Conservation (phyloP, 169 alveolate species). For the Cryptosporidium sp. region DNA sequence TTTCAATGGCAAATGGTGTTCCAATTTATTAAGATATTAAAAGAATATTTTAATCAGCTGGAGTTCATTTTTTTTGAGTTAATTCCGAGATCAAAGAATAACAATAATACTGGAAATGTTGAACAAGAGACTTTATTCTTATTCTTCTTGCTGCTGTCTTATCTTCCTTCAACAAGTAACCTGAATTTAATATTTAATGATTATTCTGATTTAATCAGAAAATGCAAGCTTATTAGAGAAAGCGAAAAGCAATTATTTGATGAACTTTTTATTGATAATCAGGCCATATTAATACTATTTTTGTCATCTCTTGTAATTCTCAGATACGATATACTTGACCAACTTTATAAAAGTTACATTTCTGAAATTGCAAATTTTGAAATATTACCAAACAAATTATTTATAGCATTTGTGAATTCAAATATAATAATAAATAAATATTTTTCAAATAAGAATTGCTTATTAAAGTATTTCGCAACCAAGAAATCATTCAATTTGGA, state of each 20-base stretch:
- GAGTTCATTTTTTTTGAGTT: slow-evolving; percentile 23
- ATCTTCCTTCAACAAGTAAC: slow-evolving; percentile 29
- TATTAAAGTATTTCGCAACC: not conserved
- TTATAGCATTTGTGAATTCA: slow-evolving; percentile 24
- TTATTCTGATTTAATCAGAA: slow-evolving; percentile 15
- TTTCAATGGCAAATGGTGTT: slow-evolving; percentile 46
- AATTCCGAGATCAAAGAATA: slow-evolving; percentile 30
- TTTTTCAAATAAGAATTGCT: slow-evolving; percentile 34
- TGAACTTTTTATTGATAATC: slow-evolving; percentile 66
- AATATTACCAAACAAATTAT: slow-evolving; percentile 51
- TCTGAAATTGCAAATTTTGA: slow-evolving; percentile 10
- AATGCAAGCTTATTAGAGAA: slow-evolving; percentile 1
- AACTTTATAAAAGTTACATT: slow-evolving; percentile 8
- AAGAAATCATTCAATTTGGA: not conserved
- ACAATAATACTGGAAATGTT: not conserved
- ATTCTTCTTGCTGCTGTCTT: slow-evolving; percentile 28
- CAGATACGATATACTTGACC: slow-evolving; percentile 10
- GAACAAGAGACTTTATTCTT: slow-evolving; percentile 16
- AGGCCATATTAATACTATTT: slow-evolving; percentile 23
- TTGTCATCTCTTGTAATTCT: slow-evolving; percentile 39
- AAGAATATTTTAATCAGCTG: slow-evolving; percentile 51
- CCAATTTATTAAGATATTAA: slow-evolving; percentile 31
- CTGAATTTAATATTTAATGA: not conserved
- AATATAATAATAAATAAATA: slow-evolving; percentile 29
- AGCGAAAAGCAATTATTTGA: slow-evolving; percentile 25